Conservation (phyloP, 148 eudicot genomes). For the Beta vulgaris region DNA sequence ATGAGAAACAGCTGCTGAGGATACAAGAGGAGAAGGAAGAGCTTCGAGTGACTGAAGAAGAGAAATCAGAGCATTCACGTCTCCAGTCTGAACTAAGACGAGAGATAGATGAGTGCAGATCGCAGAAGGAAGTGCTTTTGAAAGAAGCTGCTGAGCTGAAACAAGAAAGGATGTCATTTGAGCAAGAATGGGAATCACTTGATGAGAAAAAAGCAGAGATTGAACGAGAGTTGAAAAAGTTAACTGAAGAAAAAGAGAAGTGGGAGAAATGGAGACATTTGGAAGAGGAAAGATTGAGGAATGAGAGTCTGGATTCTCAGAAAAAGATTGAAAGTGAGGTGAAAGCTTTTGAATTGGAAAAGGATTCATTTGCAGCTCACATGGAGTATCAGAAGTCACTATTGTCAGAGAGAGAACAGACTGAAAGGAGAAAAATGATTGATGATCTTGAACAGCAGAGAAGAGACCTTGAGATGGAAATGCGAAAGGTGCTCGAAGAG, state of each 20-base stretch:
- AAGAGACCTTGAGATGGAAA: constrained; percentile 67
- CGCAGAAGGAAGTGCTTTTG: constrained; percentile 59
- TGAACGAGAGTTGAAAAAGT: constrained; percentile 53
- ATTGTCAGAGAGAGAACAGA: constrained; percentile 54
- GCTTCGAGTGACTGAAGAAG: constrained; percentile 83
- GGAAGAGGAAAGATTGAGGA: constrained; percentile 73
- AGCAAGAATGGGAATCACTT: constrained; percentile 94
- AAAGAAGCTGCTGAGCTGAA: constrained; percentile 77
- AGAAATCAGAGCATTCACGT: constrained; percentile 64
- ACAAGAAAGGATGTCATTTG: constrained; percentile 74
- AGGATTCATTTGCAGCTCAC: constrained; percentile 68
- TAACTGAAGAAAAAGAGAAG: constrained; percentile 51
- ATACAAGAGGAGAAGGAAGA: constrained; percentile 62
- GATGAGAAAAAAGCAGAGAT: constrained; percentile 67
- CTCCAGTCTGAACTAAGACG: constrained; percentile 73
- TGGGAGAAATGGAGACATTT: constrained; percentile 56
- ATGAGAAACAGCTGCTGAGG: constrained; percentile 49
- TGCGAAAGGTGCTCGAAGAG: constrained; percentile 59
- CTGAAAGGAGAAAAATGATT: constrained; percentile 56
- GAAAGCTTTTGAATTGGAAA: constrained; percentile 72
- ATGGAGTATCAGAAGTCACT: constrained; percentile 77
- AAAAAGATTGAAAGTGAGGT: constrained; percentile 65
- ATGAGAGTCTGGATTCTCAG: constrained; percentile 54
- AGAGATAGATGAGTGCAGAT: constrained; percentile 69
- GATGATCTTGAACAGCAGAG: constrained; percentile 68